phyloP scores from a whole-genome alignment of 768 basidiomycete genomes.

The Psilocybe cubensis region DNA sequence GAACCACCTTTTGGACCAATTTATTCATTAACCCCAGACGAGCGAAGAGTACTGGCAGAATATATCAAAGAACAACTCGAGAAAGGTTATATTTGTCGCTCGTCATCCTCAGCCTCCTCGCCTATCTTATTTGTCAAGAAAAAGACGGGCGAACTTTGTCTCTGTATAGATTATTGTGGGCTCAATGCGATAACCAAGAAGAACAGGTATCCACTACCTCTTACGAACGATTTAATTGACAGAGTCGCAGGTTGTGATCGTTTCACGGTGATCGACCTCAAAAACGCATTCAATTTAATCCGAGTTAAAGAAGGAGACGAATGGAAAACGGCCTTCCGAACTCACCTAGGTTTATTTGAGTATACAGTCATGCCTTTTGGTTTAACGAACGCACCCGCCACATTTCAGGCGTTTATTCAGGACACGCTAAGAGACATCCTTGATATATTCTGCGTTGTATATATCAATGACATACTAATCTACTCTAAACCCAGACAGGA shows the following conservation, averaged over 20 bases:
- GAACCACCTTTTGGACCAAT: conserved; percentile 35
- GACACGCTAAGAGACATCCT: background rate
- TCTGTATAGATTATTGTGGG: conserved; percentile 35
- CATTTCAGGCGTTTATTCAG: background rate
- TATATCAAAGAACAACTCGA: conserved; percentile 20
- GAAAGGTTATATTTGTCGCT: conserved; percentile 38
- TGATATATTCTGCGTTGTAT: background rate
- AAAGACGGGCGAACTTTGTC: conserved; percentile 34
- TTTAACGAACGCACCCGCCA: background rate
- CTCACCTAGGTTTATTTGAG: background rate
- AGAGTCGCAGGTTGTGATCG: conserved; percentile 14
- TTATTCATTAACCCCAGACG: conserved; percentile 31
- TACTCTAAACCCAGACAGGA: background rate
- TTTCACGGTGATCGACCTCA: conserved; percentile 38
- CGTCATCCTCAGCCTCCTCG: conserved; percentile 31
- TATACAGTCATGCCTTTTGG: background rate
- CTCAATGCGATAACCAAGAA: conserved; percentile 38
- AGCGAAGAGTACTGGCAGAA: conserved; percentile 29
- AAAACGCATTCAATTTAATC: conserved; percentile 13
- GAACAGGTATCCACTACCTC: conserved; percentile 33
- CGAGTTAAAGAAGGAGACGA: conserved; percentile 30
- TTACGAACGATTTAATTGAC: conserved; percentile 29
- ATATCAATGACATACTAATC: background rate
- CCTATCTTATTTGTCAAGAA: conserved; percentile 36
- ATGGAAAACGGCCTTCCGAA: background rate